Base-by-base conservation (phyloP, 495 filamentous ascomycete species). In the Collariella sp. region DNA sequence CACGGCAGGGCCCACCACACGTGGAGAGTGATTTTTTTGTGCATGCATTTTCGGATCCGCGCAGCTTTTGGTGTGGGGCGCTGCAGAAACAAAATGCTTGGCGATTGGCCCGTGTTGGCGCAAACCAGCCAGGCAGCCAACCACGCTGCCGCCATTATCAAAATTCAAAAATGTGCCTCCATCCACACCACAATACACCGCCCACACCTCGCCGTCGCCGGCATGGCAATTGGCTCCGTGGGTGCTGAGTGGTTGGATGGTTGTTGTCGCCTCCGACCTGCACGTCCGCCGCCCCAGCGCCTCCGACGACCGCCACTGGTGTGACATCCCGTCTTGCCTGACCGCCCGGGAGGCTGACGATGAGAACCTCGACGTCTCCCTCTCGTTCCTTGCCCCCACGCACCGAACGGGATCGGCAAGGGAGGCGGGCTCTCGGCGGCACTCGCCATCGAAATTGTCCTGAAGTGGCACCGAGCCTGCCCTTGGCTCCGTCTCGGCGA, bases 1-100 rank as follows among this genome's bases (percentile, higher is more conserved):
- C 42, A 39, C 22, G 26, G 38, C 26, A 5, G 35, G 43, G 31
- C 31, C 42, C 51, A 54, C 51, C 51, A 31, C 51, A 46, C 34
- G 51, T 48, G 52, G 52, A 48, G 52, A 48, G 52, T 33, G 23
- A 55, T 47, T 54, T 47, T 46, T 44, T 39, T 26, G 12, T 53
- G n/a, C 33, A 41, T 44, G 38, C 48, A 51, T n/a, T 12, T 38
- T 51, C 42, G 50, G 50, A 45, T 53, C 50, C 52, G 44, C 35
- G 35, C 52, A 47, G 26, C 29, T 35, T 42, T 34, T 16, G 29
- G n/a, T n/a, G 36, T 19, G 52, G 38, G 18, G 5, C 44, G 7
- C 40, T 49, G 35, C 50, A 41, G 18, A 46, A 29, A 11, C 31
- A 7, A 11, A n/a, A 44, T 39, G 20, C 51, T 33, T 44, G 40